Conservation (phyloP, 345 rosid genomes). For the Cardamine chenopodiifolia region DNA sequence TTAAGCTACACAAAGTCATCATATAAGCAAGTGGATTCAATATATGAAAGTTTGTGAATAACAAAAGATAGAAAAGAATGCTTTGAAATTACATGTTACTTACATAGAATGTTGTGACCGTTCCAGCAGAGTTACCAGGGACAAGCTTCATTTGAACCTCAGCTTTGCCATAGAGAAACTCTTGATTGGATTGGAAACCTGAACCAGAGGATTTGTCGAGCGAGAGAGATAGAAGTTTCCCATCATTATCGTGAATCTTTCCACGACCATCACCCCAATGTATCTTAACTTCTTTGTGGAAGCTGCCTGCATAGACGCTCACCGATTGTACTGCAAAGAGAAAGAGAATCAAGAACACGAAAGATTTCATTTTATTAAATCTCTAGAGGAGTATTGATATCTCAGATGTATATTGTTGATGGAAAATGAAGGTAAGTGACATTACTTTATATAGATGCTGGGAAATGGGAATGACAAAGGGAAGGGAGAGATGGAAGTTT, state of each 20-base stretch:
- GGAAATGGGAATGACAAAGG: constrained; percentile 1
- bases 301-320: constrained; percentile 45
- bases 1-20: constrained; percentile 36
- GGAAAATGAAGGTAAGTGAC: constrained; percentile 7
- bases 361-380: constrained; percentile 26
- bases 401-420: constrained; percentile 39
- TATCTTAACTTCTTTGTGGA: constrained; percentile 50
- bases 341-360: constrained; percentile 27
- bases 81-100: not conserved
- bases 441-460: constrained; percentile 33
- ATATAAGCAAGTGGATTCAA: constrained; percentile 1
- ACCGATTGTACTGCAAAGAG: constrained; percentile 15
- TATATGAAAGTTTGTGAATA: not conserved
- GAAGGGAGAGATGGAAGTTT: constrained; percentile 23
- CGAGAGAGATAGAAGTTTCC: constrained; percentile 60
- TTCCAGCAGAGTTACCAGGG: constrained; percentile 64
- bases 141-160: constrained; percentile 63
- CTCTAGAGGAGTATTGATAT: not conserved
- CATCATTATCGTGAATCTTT: constrained; percentile 51
- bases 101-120: constrained; percentile 60
- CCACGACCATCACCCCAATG: constrained; percentile 72
- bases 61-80: not conserved
- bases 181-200: constrained; percentile 59
- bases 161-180: constrained; percentile 55
- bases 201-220: constrained; percentile 66